Conservation (phyloP, 2,329 filamentous ascomycete species). For the Basipetospora chlamydospora region DNA sequence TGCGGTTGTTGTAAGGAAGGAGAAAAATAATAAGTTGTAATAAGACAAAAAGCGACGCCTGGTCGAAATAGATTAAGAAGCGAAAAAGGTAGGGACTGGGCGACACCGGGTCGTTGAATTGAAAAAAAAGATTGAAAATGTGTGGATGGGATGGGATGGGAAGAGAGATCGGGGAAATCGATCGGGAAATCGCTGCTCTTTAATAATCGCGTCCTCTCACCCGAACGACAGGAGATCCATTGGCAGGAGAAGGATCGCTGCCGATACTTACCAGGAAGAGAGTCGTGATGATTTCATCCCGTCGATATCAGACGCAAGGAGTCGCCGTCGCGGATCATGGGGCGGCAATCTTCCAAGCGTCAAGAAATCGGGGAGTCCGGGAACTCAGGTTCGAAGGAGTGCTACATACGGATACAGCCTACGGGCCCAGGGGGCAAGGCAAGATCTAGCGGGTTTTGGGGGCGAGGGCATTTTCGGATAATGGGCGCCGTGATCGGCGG, state of each 20-base stretch:
- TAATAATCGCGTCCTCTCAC: neutral
- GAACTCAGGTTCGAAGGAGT: neutral
- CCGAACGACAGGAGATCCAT: neutral
- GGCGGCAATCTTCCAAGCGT: no score
- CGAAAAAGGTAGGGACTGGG: constrained; percentile 6
- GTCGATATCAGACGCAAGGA: constrained; percentile 5
- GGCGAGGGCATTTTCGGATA: neutral
- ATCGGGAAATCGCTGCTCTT: neutral
- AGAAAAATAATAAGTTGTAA: constrained; percentile 3
- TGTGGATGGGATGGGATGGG: neutral
- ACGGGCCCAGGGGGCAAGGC: neutral
- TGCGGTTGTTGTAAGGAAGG: neutral
- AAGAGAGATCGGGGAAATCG: neutral
- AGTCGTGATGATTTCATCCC: neutral
- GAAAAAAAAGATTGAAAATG: constrained; percentile 1
- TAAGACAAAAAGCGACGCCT: constrained; percentile 8
- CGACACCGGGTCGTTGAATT: constrained; percentile 1
- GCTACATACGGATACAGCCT: neutral
- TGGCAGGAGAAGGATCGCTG: neutral
- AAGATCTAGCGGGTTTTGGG: neutral
- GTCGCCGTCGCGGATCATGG: constrained; percentile 4
- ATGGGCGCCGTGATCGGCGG: neutral
- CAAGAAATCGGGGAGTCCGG: no score
- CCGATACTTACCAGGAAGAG: neutral
- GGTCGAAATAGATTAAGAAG: constrained; percentile 8